Base-by-base conservation (phyloP, 306 rosid species). In the Cicer judaicum region DNA sequence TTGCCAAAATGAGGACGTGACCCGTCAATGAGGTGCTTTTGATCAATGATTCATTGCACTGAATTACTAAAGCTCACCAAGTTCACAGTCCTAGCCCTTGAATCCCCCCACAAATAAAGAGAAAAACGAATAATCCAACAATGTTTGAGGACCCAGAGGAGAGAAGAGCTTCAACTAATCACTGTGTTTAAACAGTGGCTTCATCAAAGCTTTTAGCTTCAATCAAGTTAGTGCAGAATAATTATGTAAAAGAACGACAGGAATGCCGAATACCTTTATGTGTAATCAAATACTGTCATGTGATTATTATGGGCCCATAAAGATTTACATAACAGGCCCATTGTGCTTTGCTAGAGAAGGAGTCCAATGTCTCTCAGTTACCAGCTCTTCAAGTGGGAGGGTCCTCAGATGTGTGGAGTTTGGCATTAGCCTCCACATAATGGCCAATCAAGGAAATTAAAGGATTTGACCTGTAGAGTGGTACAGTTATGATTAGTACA, bases 291-390 rank as follows among this genome's bases (percentile, higher is more conserved):
- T 73, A 75, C 76, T 73, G 77, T 55, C 68, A 67, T 80, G 83
- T 76, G 88, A 88, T 87, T 68, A 70, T 56, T 71, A 75, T 89
- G 89, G 88, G 44, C 87, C 91, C 90, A 88, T 76, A 61, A 75
- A 82, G 86, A 81, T 85, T 64, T 73, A 62, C 77, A 82, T 74
- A 55, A 81, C 81, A 80, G 73, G 79, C 75, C 84, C 79, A 79
- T 84, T 83, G 84, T 80, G 82, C 79, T 66, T 38, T 81, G 78
- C 61, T 36, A 59, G 53, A 42, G 86, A 78, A 84, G 89, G 85
- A n/a, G 77, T 87, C 87, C 79, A 82, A 74, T 87, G 82, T 79
- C 74, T 40, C 75, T 34, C 72, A 75, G 83, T 88, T 80, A 72
- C 72, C 64, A 70, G 73, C 71, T 79, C 85, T 82, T 73, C 85